phyloP scores from a whole-genome alignment of 108 stramenopile genomes.

The Pseudonitzschia multistriata region DNA sequence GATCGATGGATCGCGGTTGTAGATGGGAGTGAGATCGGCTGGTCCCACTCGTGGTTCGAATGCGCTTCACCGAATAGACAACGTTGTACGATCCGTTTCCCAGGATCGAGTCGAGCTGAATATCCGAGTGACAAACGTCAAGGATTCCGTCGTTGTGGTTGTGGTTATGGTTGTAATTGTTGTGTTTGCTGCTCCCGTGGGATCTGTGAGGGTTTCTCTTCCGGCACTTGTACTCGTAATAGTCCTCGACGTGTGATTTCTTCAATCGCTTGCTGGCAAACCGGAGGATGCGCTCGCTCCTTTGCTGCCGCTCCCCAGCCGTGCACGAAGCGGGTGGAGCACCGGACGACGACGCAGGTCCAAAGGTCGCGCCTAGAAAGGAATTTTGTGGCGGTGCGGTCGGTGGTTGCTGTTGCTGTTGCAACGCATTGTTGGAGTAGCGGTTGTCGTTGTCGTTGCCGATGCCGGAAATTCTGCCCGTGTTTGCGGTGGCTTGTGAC shows the following conservation, averaged over 20 bases:
- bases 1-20: neutral
- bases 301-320: too few relatives aligned
- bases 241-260: neutral
- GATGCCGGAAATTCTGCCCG: too few relatives aligned
- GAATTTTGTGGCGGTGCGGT: too few relatives aligned
- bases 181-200: neutral
- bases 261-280: neutral
- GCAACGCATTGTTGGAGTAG: too few relatives aligned
- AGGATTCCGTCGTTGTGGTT: neutral
- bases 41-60: neutral
- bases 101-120: constrained; percentile 49
- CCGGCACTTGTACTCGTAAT: neutral
- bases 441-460: too few relatives aligned
- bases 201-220: too few relatives aligned
- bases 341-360: too few relatives aligned
- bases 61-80: constrained; percentile 51
- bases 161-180: too few relatives aligned
- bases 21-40: neutral
- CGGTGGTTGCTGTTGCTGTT: too few relatives aligned
- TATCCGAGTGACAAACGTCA: constrained; percentile 19
- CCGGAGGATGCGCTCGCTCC: neutral
- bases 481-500: too few relatives aligned
- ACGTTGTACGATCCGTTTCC: constrained; percentile 67
- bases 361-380: too few relatives aligned
- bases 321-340: too few relatives aligned